Evolutionary conservation across 75 land plant species (phyloP).

Genomic region (Isoetes taiwanensis): DNA sequence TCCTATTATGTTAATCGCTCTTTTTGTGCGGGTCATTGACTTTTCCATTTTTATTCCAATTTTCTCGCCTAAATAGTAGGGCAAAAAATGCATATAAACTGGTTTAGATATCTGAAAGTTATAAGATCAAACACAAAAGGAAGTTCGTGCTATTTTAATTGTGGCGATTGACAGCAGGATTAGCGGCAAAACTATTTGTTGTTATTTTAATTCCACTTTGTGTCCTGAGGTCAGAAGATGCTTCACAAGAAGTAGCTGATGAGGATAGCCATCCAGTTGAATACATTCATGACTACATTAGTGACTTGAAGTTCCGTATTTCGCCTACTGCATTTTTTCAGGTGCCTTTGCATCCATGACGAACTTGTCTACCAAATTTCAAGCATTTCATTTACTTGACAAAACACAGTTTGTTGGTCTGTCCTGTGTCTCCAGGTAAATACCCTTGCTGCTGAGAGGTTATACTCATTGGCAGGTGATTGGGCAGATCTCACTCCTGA

Average conservation of each 20-base stretch:
- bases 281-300: conserved; percentile 77
- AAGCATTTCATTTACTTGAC: too few species aligned
- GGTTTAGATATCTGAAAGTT: too few species aligned
- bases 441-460: conserved; percentile 88
- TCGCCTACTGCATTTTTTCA: conserved; percentile 99
- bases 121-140: too few species aligned
- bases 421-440: conserved; percentile 55
- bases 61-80: too few species aligned
- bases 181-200: too few species aligned
- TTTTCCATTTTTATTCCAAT: neutral
- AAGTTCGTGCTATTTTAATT: too few species aligned
- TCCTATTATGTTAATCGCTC: conserved; percentile 55
- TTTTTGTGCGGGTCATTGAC: conserved; percentile 60
- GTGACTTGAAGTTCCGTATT: conserved; percentile 62
- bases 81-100: too few species aligned
- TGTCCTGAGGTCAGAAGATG: conserved; percentile 22
- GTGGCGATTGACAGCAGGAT: too few species aligned
- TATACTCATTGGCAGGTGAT: conserved; percentile 91
- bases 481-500: conserved; percentile 80
- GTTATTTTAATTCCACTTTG: conserved; percentile 28
- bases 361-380: too few species aligned
- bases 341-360: conserved; percentile 27
- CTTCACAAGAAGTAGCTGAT: neutral
- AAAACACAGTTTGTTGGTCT: neutral
- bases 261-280: conserved; percentile 13